Conservation (phyloP, 306 rosid species). For the Mucuna pruriens region DNA sequence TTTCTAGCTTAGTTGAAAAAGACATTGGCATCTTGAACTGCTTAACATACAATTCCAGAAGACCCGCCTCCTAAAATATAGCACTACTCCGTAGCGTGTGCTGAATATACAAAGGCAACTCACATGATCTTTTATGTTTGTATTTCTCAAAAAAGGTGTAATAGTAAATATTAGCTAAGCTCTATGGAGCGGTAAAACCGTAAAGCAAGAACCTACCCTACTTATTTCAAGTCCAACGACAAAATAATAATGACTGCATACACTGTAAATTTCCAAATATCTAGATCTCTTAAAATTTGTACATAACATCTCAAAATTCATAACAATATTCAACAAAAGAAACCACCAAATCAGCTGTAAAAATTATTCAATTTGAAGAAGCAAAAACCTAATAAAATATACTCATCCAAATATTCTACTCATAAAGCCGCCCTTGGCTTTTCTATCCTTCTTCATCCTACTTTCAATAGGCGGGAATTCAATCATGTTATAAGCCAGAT, state of each 20-base stretch:
- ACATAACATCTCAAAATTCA: slow-evolving; percentile 37
- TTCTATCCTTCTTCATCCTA: slow-evolving; percentile 61
- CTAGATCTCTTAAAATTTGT: slow-evolving; percentile 40
- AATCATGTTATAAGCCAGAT: slow-evolving; percentile 52
- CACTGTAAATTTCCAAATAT: slow-evolving; percentile 23
- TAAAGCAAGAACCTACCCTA: neutral
- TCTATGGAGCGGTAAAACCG: neutral
- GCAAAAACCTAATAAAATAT: slow-evolving; percentile 32
- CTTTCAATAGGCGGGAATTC: slow-evolving; percentile 55
- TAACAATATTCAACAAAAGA: slow-evolving; percentile 23
- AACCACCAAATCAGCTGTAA: slow-evolving; percentile 25
- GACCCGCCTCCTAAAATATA: neutral
- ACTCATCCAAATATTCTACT: slow-evolving; percentile 55
- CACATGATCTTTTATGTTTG: neutral
- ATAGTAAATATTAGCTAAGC: neutral
- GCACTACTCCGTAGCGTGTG: neutral
- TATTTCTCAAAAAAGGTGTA: neutral
- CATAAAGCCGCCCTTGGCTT: slow-evolving; percentile 51
- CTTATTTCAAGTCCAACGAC: neutral
- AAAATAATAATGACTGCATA: neutral
- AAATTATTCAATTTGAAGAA: slow-evolving; percentile 15
- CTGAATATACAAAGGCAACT: neutral
- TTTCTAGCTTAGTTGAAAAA: neutral
- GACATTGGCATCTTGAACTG: neutral
- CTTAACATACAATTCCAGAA: neutral